These are phyloP conservation scores for Tolypocladium album DNA, from an alignment of 2,329 filamentous ascomycete species.

Conservation along the genomic window DNA sequence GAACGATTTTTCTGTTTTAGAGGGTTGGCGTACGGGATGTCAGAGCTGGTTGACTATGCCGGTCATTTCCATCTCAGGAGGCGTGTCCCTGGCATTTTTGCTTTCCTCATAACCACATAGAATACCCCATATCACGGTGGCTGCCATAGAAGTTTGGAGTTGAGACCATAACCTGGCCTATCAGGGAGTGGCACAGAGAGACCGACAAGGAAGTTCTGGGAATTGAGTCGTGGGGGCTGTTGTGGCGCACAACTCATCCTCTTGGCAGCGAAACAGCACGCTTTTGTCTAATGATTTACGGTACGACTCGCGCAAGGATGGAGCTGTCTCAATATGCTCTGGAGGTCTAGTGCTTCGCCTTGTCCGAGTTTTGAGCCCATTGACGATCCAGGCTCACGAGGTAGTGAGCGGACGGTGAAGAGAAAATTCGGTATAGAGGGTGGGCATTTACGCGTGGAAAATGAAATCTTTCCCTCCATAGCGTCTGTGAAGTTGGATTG, in stretches of 20 bases:
- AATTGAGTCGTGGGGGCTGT: background rate
- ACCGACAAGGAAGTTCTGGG: background rate
- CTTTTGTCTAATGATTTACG: background rate
- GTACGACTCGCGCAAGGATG: background rate
- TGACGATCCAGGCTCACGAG: background rate
- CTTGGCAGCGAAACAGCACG: background rate
- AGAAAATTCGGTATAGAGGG: background rate
- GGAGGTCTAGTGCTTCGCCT: background rate
- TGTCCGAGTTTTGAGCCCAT: background rate
- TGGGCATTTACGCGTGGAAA: background rate
- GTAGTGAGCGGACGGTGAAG: background rate
- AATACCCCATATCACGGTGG: constrained; percentile 4
- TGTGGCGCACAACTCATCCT: background rate
- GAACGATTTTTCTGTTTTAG: background rate
- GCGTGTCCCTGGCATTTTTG: background rate
- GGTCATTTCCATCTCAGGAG: background rate
- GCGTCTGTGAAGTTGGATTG: background rate
- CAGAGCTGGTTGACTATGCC: background rate
- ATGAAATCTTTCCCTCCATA: background rate
- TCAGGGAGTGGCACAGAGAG: background rate
- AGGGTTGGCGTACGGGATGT: background rate
- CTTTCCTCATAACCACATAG: background rate
- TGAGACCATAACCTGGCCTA: background rate
- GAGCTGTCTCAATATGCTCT: background rate
- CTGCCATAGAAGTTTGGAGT: constrained; percentile 1